These are phyloP conservation scores for Globisporangium canariense DNA, from an alignment of 352 stramenopile genomes.

Conservation along the genomic window DNA sequence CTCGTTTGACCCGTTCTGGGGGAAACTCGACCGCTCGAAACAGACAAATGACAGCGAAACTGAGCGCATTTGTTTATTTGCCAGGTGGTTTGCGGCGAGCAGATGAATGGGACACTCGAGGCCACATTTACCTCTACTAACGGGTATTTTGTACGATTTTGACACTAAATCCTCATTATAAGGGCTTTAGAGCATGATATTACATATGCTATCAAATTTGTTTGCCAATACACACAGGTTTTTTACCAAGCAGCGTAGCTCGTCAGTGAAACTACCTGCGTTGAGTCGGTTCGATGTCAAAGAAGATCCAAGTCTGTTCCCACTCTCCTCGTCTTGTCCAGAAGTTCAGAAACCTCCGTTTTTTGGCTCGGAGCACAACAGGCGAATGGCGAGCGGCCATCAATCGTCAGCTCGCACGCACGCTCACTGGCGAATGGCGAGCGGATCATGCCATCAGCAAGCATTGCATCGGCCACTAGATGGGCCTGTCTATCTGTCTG, in stretches of 20 bases:
- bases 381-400: no score
- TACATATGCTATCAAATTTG: background rate
- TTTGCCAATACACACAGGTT: background rate
- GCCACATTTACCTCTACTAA: no score
- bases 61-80: no score
- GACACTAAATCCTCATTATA: background rate
- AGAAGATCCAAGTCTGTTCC: background rate
- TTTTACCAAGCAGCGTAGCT: background rate
- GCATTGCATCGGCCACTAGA: background rate
- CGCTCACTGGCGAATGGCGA: background rate
- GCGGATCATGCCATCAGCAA: conserved; percentile 1
- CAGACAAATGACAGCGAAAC: no score
- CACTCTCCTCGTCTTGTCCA: background rate
- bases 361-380: background rate
- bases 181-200: background rate
- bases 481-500: background rate
- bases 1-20: no score
- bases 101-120: no score
- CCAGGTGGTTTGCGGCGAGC: no score
- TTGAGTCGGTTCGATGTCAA: conserved; percentile 5
- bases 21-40: no score
- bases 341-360: background rate
- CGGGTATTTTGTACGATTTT: no score
- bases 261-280: background rate
- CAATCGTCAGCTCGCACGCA: conserved; percentile 3